phyloP scores from a whole-genome alignment of 2,329 filamentous ascomycete species.

The Colletotrichum tanaceti region DNA sequence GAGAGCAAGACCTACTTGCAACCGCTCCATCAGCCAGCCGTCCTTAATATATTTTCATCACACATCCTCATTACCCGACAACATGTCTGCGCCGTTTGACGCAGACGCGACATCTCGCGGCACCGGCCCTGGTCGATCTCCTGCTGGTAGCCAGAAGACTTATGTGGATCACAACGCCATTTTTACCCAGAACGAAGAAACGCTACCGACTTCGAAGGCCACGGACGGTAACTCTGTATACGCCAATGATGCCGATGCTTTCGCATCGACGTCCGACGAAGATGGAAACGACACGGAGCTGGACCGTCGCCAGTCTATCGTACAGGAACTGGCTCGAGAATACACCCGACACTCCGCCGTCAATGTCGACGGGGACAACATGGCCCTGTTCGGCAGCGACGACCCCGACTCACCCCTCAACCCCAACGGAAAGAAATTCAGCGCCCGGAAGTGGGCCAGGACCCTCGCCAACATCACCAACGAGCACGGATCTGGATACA shows the following conservation, averaged over 20 bases:
- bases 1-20: slow-evolving; percentile 35
- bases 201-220: neutral
- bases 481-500: slow-evolving; percentile 45
- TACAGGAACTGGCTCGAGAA: slow-evolving; percentile 43
- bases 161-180: slow-evolving; percentile 30
- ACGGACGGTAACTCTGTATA: slow-evolving; percentile 11
- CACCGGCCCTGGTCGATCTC: slow-evolving; percentile 12
- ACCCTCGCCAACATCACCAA: slow-evolving; percentile 44
- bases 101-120: slow-evolving; percentile 12
- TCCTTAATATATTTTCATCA: neutral
- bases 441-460: slow-evolving; percentile 55
- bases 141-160: slow-evolving; percentile 38
- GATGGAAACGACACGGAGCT: slow-evolving; percentile 39
- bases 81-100: slow-evolving; percentile 28
- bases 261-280: slow-evolving; percentile 25
- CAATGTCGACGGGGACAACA: slow-evolving; percentile 43
- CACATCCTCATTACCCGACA: neutral
- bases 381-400: slow-evolving; percentile 45
- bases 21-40: slow-evolving; percentile 34
- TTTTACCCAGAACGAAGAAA: slow-evolving; percentile 1
- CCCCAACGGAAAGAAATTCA: slow-evolving; percentile 62
- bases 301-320: slow-evolving; percentile 42
- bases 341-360: slow-evolving; percentile 42
- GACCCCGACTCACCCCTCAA: slow-evolving; percentile 60
- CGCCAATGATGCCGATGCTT: slow-evolving; percentile 13